Evolutionary conservation across 495 filamentous ascomycete genomes (phyloP), one percentile per base, ranked within the genome.

Genomic region (Trichocladium antarcticum): DNA sequence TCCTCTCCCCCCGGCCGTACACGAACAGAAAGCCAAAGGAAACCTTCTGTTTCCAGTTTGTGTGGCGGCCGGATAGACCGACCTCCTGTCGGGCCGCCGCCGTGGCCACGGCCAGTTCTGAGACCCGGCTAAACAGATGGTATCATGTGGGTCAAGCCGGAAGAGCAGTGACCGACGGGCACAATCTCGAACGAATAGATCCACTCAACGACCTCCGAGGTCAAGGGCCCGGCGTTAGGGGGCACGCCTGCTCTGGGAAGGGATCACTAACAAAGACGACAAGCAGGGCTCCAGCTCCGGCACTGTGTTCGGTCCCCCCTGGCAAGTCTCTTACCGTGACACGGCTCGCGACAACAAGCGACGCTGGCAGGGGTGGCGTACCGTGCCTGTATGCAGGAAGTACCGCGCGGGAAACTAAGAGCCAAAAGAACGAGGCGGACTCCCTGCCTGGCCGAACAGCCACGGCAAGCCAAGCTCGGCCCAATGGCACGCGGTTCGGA

Each of bases 121-220:
- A 59, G 53, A 44, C 58, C 52, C 8, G 8, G 24, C 24, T 8
- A 44, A 56, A 55, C 47, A 54, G 46, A 50, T 62, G 58, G 38
- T 57, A 51, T 49, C 53, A 62, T 58, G 58, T 65, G 60, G 63
- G 55, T 57, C 57, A 50, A 50, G 51, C 51, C 57, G 57, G 50
- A 56, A 54, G 49, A 21, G 50, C 21, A 48, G 51, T 62, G 42
- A 43, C 58, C 49, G 51, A 42, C 42, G 48, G 28, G 50, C 56
- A 41, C 53, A 35, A 53, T 31, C 16, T 44, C 45, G 48, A 47
- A 53, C 54, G 58, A 55, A 55, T 58, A 56, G 56, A 61, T 58
- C 56, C 51, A 50, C 51, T 42, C 45, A 24, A 37, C 37, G 40
- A 43, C 39, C 55, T 47, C 47, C 50, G 38, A 38, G 27, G 44